Percentiles rank a stretch among this genome's conserved stretches.
phyloP scores from a whole-genome alignment of 768 basidiomycete species.

The Porpolomopsis calyptriformis region DNA sequence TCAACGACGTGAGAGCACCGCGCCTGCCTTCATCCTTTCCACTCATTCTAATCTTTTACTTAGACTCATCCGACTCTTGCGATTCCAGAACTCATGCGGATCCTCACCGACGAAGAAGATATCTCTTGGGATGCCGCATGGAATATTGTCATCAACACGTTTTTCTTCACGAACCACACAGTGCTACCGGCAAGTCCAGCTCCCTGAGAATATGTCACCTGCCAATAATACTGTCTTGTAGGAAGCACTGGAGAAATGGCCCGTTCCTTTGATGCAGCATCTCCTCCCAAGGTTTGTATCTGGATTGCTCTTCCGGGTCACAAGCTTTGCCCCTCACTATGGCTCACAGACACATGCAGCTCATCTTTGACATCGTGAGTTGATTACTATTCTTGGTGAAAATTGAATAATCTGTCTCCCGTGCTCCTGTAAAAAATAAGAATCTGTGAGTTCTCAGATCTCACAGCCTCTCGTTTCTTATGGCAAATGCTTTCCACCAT shows the following conservation, averaged over 20 bases:
- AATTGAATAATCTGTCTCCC: slow-evolving; percentile 9
- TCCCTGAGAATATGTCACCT: not conserved
- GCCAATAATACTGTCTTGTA: slow-evolving; percentile 16
- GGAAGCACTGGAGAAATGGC: slow-evolving; percentile 90
- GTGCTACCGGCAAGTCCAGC: slow-evolving; percentile 63
- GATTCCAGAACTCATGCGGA: slow-evolving; percentile 89
- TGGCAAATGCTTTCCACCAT: not conserved
- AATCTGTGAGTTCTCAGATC: slow-evolving; percentile 34
- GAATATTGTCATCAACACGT: slow-evolving; percentile 80
- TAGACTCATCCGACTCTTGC: slow-evolving; percentile 93
- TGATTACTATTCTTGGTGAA: not conserved
- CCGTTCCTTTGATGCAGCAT: slow-evolving; percentile 75
- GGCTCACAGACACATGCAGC: slow-evolving; percentile 61
- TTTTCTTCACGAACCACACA: slow-evolving; percentile 95
- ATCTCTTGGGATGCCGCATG: slow-evolving; percentile 76
- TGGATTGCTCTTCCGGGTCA: not conserved
- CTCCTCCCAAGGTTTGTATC: slow-evolving; percentile 61
- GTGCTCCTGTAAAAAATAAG: too few relatives aligned
- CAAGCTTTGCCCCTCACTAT: too few relatives aligned
- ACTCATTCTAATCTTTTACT: not conserved
- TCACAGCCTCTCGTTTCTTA: not conserved
- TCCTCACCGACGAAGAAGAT: slow-evolving; percentile 88
- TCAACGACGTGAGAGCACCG: slow-evolving; percentile 63
- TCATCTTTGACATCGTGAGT: slow-evolving; percentile 82
- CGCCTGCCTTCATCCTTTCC: not conserved